These are phyloP conservation scores for Penicillium lividum DNA, from an alignment of 495 filamentous ascomycete species.

Conservation along the genomic window DNA sequence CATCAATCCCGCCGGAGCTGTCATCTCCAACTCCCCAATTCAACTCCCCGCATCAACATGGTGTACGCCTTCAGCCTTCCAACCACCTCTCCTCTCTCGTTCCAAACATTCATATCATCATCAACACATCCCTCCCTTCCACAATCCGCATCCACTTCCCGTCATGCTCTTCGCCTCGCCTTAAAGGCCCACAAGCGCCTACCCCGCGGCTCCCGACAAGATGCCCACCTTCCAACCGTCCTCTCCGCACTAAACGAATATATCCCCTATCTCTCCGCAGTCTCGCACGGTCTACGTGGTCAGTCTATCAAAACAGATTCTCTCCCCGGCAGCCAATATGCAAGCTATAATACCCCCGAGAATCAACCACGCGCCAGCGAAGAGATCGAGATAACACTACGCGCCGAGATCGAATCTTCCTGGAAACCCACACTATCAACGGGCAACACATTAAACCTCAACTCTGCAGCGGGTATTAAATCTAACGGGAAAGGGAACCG, in stretches of 20 bases:
- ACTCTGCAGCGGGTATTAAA: background rate
- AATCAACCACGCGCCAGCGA: conserved; percentile 33
- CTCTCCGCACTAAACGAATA: conserved; percentile 70
- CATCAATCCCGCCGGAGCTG: background rate
- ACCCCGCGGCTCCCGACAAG: conserved; percentile 56
- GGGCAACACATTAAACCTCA: conserved; percentile 22
- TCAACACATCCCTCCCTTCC: conserved; percentile 82
- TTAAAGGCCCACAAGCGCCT: conserved; percentile 84
- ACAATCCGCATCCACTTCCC: conserved; percentile 70
- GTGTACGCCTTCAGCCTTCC: conserved; percentile 82
- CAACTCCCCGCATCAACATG: conserved; percentile 53
- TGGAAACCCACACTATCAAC: conserved; percentile 81
- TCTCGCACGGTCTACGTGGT: conserved; percentile 67
- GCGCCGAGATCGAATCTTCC: conserved; percentile 61
- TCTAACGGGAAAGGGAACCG: conserved; percentile 4
- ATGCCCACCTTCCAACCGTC: conserved; percentile 65
- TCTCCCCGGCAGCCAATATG: background rate
- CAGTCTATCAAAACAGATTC: conserved; percentile 23
- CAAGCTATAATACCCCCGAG: background rate
- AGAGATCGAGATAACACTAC: conserved; percentile 63
- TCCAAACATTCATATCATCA: conserved; percentile 68
- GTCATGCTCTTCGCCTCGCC: conserved; percentile 72
- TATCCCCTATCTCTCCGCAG: conserved; percentile 73
- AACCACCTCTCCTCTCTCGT: conserved; percentile 80
- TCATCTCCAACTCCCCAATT: conserved; percentile 21